phyloP scores from a whole-genome alignment of 2,329 filamentous ascomycete species.

The Fusarium solani-melongenae region DNA sequence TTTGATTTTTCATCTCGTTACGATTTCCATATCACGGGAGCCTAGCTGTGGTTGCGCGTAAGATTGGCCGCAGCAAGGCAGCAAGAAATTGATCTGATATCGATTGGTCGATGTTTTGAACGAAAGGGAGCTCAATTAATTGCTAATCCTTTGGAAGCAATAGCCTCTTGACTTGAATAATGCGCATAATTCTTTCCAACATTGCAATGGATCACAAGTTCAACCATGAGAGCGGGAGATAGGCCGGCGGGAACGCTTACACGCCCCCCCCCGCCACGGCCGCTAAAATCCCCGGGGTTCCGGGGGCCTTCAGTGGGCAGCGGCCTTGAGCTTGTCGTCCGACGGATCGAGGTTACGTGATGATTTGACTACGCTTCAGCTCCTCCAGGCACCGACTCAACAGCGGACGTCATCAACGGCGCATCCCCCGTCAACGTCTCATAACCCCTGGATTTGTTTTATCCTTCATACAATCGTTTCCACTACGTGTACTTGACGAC shows the following conservation, averaged over 20 bases:
- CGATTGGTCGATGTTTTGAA: background rate
- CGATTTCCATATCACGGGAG: background rate
- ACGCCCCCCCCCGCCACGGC: constrained; percentile 23
- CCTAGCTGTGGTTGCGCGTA: background rate
- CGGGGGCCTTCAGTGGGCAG: constrained; percentile 29
- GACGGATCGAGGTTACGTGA: background rate
- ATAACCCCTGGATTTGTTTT: background rate
- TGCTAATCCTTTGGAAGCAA: background rate
- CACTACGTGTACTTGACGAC: constrained; percentile 26
- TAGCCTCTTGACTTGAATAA: background rate
- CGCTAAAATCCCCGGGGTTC: constrained; percentile 21
- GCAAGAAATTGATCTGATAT: background rate
- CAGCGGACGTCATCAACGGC: constrained; percentile 23
- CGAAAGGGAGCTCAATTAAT: background rate
- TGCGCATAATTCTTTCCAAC: background rate
- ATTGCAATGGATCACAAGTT: background rate
- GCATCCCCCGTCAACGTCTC: background rate
- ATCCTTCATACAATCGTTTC: background rate
- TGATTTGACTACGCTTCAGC: background rate
- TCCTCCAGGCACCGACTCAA: constrained; percentile 34
- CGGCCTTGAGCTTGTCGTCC: constrained; percentile 12
- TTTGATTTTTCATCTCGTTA: background rate
- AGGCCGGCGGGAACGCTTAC: background rate
- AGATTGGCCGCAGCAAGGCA: background rate
- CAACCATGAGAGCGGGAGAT: background rate